These are phyloP conservation scores for Aspergillus cavernicola DNA, from an alignment of 495 filamentous ascomycete genomes.

Conservation along the genomic window DNA sequence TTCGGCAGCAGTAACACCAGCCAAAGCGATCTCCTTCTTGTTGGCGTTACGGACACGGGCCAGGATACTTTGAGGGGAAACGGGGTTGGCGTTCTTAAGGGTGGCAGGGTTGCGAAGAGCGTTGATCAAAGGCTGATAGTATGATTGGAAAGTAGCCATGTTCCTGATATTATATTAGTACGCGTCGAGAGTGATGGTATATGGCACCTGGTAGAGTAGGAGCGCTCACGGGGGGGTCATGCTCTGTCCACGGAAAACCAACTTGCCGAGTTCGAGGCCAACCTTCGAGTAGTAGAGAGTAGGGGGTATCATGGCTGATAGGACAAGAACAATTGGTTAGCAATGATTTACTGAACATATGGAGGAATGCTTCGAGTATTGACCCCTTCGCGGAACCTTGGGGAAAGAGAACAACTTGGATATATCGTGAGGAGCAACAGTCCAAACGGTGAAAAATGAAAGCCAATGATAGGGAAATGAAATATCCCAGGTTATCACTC, in stretches of 20 bases:
- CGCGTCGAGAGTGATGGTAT: not conserved
- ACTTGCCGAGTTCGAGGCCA: constrained; percentile 76
- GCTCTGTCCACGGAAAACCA: constrained; percentile 83
- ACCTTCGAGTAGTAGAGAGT: constrained; percentile 89
- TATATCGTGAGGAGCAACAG: not conserved
- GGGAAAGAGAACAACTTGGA: constrained; percentile 4
- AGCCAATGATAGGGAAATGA: no score
- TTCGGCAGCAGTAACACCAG: constrained; percentile 77
- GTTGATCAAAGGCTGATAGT: constrained; percentile 72
- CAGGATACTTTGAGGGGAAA: constrained; percentile 50
- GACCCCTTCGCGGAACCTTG: constrained; percentile 24
- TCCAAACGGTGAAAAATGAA: not conserved
- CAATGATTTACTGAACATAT: constrained; percentile 11
- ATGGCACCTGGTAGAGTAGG: not conserved
- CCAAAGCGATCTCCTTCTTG: constrained; percentile 61
- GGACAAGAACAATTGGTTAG: constrained; percentile 23
- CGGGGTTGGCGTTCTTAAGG: constrained; percentile 39
- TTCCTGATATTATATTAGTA: constrained; percentile 42
- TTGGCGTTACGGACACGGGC: constrained; percentile 65
- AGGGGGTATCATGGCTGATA: constrained; percentile 75
- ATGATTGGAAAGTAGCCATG: constrained; percentile 76
- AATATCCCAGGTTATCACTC: constrained; percentile 34
- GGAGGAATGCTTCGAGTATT: not conserved
- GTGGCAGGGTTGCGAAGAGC: constrained; percentile 61
- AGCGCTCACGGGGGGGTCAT: constrained; percentile 89